Evolutionary conservation across 768 basidiomycete species (phyloP), one percentile per base, ranked within the genome.

Genomic region (Rhizopogon salebrosus): DNA sequence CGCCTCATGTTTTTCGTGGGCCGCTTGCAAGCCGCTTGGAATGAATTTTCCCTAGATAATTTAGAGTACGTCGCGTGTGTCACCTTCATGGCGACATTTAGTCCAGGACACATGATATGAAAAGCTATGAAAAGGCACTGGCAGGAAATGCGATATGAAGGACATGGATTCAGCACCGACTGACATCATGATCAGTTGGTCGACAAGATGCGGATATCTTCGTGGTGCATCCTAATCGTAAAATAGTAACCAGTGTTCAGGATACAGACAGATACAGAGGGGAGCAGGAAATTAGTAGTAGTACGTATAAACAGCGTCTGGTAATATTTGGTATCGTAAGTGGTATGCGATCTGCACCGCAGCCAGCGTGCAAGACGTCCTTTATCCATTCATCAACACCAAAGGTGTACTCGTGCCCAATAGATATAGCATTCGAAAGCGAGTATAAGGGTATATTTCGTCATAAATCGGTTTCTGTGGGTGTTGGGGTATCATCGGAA

Each of bases 291-390:
- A 57, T 52, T 41, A 52, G 23, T 39, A 41, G 46, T 40, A 57
- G 34, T 57, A 56, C 29, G 54, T 58, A 55, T 64, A 57, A 57
- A 57, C 55, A 56, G 57, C 52, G 51, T 29, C 45, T 55, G 51
- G 51, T 58, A 62, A n/a, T n/a, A n/a, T n/a, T 53, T 35, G 41
- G 54, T 59, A 55, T 57, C 36, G 34, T 46, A 29, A 43, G 31
- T 55, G 45, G 39, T 54, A 13, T 22, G 27, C 27, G 35, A 13
- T 36, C 31, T 56, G 52, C 52, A 53, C 38, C 52, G 18, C 40
- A 46, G 8, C 54, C 50, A 23, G 54, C 23, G 52, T 54, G 52
- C 54, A 46, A 35, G 22, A 20, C 24, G 37, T 41, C 22, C 27
- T 34, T 20, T 42, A 22, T 53, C 20, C 42, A 26, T 14, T 29